These are phyloP conservation scores for Solanum piurae DNA, from an alignment of 257 asterid species.

Conservation along the genomic window DNA sequence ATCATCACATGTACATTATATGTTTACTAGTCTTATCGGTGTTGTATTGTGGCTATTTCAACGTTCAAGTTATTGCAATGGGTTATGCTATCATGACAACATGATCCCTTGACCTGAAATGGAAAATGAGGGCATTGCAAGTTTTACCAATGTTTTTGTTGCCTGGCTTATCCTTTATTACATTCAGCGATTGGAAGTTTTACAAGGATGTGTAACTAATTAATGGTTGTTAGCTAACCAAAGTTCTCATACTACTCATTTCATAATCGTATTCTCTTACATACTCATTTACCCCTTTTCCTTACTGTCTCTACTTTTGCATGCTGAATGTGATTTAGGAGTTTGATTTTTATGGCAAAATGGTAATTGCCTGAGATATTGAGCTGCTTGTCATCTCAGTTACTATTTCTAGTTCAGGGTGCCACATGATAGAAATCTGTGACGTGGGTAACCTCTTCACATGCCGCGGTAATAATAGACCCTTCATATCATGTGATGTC, in stretches of 20 bases:
- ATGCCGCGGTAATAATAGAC: too few species aligned
- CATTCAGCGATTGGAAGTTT: conserved; percentile 43
- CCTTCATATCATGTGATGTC: too few species aligned
- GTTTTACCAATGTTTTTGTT: conserved; percentile 86
- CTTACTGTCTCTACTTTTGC: too few species aligned
- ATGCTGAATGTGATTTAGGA: too few species aligned
- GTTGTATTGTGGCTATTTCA: neutral
- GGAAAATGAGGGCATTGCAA: conserved; percentile 83
- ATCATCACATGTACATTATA: neutral
- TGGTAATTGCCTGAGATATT: too few species aligned
- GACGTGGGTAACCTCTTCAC: too few species aligned
- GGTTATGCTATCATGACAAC: conserved; percentile 78
- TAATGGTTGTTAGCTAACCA: neutral
- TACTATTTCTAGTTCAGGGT: too few species aligned
- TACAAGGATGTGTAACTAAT: conserved; percentile 69
- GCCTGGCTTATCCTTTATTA: conserved; percentile 49
- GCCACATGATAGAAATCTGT: too few species aligned
- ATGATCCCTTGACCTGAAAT: conserved; percentile 57
- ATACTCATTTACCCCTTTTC: neutral
- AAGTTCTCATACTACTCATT: neutral
- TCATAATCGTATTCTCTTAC: neutral
- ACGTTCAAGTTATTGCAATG: conserved; percentile 71
- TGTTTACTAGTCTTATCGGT: neutral
- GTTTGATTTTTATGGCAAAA: too few species aligned
- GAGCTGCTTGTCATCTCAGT: too few species aligned